Evolutionary conservation across 495 filamentous ascomycete species (phyloP).

Genomic region (Penicillium arizonense): DNA sequence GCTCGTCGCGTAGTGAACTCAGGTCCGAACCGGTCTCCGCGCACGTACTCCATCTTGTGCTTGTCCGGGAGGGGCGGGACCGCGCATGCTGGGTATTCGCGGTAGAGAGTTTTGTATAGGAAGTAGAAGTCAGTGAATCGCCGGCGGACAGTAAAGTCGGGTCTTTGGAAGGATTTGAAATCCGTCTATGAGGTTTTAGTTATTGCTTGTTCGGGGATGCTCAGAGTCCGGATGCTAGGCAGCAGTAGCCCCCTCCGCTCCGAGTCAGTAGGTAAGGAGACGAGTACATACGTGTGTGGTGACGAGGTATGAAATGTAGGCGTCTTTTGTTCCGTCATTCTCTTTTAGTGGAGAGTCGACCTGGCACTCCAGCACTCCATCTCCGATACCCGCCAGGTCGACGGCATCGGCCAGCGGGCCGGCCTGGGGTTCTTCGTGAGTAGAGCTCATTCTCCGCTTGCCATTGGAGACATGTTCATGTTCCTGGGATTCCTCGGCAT

Average conservation of each 20-base stretch:
- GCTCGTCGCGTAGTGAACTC: conserved; percentile 92
- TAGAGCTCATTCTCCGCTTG: conserved; percentile 51
- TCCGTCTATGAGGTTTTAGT: conserved; percentile 64
- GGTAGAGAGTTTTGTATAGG: conserved; percentile 82
- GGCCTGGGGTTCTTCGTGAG: conserved; percentile 48
- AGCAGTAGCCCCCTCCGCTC: conserved; percentile 9
- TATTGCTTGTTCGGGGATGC: neutral
- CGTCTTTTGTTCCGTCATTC: conserved; percentile 95
- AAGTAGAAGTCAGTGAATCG: conserved; percentile 98
- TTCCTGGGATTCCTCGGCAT: conserved; percentile 34
- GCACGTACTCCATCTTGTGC: conserved; percentile 97
- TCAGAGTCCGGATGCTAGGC: conserved; percentile 11
- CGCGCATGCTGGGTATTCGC: conserved; percentile 86
- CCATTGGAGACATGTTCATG: conserved; percentile 45
- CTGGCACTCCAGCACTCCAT: conserved; percentile 77
- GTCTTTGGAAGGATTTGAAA: conserved; percentile 85
- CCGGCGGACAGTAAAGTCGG: conserved; percentile 72
- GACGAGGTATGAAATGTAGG: conserved; percentile 92
- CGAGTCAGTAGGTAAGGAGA: neutral
- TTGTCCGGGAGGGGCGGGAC: conserved; percentile 96
- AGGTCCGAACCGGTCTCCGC: conserved; percentile 88
- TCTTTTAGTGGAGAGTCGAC: conserved; percentile 86
- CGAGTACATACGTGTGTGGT: conserved; percentile 72
- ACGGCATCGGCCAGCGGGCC: conserved; percentile 55
- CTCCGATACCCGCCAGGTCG: conserved; percentile 67